These are phyloP conservation scores for Aspergillus candidus DNA, from an alignment of 2,329 filamentous ascomycete species.

Conservation along the genomic window DNA sequence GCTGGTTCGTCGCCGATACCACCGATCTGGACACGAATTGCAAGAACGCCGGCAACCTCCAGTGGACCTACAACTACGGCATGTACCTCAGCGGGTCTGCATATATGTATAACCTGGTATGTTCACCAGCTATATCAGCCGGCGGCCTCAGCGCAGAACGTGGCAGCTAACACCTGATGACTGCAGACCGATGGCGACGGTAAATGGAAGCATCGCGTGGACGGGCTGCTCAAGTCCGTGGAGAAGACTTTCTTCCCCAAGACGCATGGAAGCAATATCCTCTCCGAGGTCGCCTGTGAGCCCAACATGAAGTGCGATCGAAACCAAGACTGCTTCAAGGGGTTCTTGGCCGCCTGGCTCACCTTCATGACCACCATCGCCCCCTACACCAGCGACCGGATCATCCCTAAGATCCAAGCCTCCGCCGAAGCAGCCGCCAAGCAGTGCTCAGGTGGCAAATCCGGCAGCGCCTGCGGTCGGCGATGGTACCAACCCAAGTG, in stretches of 20 bases:
- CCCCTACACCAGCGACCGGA: constrained; percentile 49
- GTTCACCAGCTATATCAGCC: constrained; percentile 15
- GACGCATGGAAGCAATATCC: constrained; percentile 45
- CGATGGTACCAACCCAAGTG: constrained; percentile 36
- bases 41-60: constrained; percentile 45
- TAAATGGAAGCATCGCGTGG: constrained; percentile 54
- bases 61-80: constrained; percentile 56
- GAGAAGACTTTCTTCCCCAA: constrained; percentile 49
- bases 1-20: constrained; percentile 52
- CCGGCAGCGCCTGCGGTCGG: constrained; percentile 52
- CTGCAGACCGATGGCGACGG: constrained; percentile 34
- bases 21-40: constrained; percentile 48
- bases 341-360: constrained; percentile 63
- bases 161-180: constrained; percentile 8
- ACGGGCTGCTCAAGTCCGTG: constrained; percentile 50
- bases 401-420: constrained; percentile 54
- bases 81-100: constrained; percentile 53
- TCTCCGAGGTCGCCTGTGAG: constrained; percentile 66
- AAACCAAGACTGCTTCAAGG: constrained; percentile 70
- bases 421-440: constrained; percentile 57
- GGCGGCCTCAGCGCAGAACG: too few species aligned
- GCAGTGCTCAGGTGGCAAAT: constrained; percentile 55
- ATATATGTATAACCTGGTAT: constrained; percentile 50
- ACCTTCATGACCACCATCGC: constrained; percentile 56
- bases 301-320: constrained; percentile 55